Evolutionary conservation across 1,139 yeast genomes (phyloP).

Genomic region (Magnusiomyces ingens): DNA sequence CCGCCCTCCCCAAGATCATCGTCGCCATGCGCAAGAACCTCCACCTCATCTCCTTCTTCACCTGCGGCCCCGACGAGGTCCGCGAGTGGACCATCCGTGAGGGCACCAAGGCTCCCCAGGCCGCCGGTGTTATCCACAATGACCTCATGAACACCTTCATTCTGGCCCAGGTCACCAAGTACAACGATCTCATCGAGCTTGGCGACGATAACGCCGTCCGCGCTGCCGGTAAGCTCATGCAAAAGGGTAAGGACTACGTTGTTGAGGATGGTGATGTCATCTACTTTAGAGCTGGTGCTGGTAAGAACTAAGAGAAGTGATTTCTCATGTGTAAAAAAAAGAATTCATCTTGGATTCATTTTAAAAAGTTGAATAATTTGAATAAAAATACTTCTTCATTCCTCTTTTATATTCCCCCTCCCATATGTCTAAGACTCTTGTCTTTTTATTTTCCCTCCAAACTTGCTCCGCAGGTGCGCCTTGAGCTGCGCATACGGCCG

Average conservation of each 20-base stretch:
- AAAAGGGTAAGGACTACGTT: constrained; percentile 95
- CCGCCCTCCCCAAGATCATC: constrained; percentile 85
- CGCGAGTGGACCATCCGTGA: constrained; percentile 86
- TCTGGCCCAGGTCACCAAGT: constrained; percentile 81
- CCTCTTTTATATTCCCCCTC: no score
- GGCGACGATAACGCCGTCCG: constrained; percentile 82
- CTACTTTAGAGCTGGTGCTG: constrained; percentile 94
- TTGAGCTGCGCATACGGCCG: constrained; percentile 3
- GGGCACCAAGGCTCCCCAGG: constrained; percentile 80
- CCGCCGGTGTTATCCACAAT: constrained; percentile 90
- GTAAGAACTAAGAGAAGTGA: constrained; percentile 52
- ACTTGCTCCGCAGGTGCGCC: not conserved
- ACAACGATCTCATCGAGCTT: constrained; percentile 70
- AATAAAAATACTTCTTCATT: no score
- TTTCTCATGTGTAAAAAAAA: not conserved
- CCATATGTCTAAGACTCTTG: no score
- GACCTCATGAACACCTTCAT: constrained; percentile 81
- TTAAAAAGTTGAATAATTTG: not conserved
- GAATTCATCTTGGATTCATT: not conserved
- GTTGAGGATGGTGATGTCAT: constrained; percentile 90
- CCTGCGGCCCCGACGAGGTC: constrained; percentile 86
- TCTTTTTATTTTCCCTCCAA: not conserved
- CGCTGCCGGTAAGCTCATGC: constrained; percentile 87
- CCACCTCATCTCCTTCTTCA: constrained; percentile 75
- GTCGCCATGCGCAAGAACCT: constrained; percentile 61